phyloP scores from a whole-genome alignment of 495 filamentous ascomycete genomes.

The Thozetella sp. region DNA sequence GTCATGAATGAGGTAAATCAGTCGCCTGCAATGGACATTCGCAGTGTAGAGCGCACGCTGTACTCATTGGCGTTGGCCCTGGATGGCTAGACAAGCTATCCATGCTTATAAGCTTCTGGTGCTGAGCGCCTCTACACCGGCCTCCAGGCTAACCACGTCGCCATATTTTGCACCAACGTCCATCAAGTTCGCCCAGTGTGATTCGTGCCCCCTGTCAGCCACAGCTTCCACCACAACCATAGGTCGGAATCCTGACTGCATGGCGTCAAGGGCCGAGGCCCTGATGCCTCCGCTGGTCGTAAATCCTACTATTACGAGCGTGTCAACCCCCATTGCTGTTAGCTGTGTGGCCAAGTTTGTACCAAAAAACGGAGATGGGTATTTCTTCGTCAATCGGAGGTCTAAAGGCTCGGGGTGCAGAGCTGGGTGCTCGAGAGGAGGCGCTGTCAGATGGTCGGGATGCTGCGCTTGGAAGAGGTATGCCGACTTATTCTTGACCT shows the following conservation, averaged over 20 bases:
- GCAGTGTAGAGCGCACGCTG: too few relatives aligned
- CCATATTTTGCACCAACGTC: neutral
- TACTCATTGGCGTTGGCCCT: too few relatives aligned
- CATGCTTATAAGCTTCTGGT: too few relatives aligned
- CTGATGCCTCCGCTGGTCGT: neutral
- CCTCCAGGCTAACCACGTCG: neutral
- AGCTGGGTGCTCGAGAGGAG: neutral
- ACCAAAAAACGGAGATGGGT: neutral
- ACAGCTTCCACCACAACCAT: neutral
- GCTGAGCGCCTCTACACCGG: neutral
- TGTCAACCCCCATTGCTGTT: neutral
- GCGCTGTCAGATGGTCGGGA: neutral
- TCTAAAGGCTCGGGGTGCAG: neutral
- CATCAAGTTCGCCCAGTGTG: neutral
- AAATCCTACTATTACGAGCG: neutral
- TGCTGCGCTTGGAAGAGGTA: neutral
- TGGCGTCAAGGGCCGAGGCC: neutral
- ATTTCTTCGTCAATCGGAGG: neutral
- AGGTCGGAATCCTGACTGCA: neutral
- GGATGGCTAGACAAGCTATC: too few relatives aligned
- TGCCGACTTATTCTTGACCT: neutral
- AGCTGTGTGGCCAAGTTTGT: neutral
- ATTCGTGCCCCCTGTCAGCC: neutral
- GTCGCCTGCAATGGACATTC: too few relatives aligned
- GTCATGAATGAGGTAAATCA: neutral